Evolutionary conservation across 1,139 yeast species (phyloP).

Genomic region (Yamadazyma friedrichii): DNA sequence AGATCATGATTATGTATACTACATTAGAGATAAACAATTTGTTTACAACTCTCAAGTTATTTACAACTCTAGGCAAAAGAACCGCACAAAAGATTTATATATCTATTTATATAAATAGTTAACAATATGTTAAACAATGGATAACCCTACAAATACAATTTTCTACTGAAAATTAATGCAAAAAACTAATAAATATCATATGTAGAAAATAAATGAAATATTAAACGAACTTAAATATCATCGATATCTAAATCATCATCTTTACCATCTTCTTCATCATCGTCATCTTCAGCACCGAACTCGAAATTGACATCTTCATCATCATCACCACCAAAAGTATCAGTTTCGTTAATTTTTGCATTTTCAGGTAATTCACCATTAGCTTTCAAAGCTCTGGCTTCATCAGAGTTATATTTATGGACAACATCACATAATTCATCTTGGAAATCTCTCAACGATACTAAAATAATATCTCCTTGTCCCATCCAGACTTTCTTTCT

Average conservation of each 20-base stretch:
- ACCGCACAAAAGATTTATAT: no score
- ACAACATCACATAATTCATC: conserved; percentile 98
- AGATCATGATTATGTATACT: no score
- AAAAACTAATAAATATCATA: not conserved
- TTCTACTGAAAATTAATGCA: not conserved
- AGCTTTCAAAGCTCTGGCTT: conserved; percentile 93
- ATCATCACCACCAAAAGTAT: conserved; percentile 93
- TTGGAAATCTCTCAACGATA: conserved; percentile 96
- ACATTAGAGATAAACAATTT: no score
- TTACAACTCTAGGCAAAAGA: no score
- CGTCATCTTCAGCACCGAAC: conserved; percentile 92
- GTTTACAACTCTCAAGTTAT: no score
- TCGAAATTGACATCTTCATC: conserved; percentile 98
- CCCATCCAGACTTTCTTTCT: conserved; percentile 99
- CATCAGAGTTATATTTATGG: conserved; percentile 95
- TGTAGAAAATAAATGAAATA: not conserved
- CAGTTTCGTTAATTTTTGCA: conserved; percentile 97
- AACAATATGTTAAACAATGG: no score
- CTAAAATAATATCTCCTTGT: conserved; percentile 95
- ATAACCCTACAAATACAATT: not conserved
- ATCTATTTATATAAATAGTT: no score
- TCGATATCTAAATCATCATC: conserved; percentile 76
- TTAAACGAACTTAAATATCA: conserved; percentile 52
- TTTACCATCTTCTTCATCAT: conserved; percentile 64
- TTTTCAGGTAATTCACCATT: conserved; percentile 96